A percentile compares a stretch with the other conserved stretches of the same genome.
These are phyloP conservation scores for Suhomyces anneliseae DNA, from an alignment of 1,139 yeast species.

Conservation along the genomic window DNA sequence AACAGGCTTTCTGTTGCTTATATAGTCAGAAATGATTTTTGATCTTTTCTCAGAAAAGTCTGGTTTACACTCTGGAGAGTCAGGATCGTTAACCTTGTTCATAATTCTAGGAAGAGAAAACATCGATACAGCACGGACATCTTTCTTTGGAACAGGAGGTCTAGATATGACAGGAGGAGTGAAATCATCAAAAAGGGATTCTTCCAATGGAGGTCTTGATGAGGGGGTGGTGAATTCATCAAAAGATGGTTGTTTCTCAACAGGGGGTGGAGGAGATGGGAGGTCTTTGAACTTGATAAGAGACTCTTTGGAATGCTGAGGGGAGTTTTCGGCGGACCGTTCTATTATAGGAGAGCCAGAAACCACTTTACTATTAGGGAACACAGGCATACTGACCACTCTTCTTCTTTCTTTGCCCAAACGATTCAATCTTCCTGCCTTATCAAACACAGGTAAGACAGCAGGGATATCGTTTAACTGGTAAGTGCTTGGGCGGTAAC, in stretches of 20 bases:
- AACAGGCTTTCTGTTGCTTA: neutral
- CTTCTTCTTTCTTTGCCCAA: constrained; percentile 21
- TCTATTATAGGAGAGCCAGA: neutral
- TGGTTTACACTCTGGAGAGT: neutral
- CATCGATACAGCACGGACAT: no score
- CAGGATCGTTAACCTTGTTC: neutral
- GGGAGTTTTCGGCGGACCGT: neutral
- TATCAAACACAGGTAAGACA: constrained; percentile 28
- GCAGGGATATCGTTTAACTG: constrained; percentile 33
- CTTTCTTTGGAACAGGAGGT: no score
- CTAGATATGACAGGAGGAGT: no score
- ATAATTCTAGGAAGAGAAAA: neutral
- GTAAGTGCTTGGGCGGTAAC: constrained; percentile 30
- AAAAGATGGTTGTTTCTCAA: neutral
- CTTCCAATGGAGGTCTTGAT: neutral
- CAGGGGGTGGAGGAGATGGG: neutral
- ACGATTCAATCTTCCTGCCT: constrained; percentile 24
- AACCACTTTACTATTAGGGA: constrained; percentile 1
- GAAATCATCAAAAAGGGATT: no score
- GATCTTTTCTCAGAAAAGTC: neutral
- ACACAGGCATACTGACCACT: constrained; percentile 26
- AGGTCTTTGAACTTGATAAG: neutral
- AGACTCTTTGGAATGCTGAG: neutral
- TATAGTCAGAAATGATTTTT: neutral
- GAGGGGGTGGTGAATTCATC: neutral